Evolutionary conservation across 2,329 filamentous ascomycete genomes (phyloP).

Genomic region (Neofusicoccum kwambonambiense): DNA sequence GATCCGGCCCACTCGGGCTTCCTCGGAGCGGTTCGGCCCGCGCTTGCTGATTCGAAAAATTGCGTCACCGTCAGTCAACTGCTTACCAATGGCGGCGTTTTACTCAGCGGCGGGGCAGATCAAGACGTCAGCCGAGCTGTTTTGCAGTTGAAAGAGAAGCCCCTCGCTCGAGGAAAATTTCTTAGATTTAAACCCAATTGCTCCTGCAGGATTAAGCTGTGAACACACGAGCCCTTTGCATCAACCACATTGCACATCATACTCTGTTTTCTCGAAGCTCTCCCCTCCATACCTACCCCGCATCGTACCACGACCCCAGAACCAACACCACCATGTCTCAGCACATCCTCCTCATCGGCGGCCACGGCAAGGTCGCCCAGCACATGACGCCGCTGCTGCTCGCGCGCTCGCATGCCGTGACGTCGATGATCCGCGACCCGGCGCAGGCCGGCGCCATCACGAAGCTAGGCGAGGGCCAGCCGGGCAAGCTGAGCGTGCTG

Average conservation of each 20-base stretch:
- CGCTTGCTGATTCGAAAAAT: background rate
- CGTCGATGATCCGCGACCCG: constrained; percentile 72
- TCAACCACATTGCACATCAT: no score
- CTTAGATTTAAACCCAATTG: no score
- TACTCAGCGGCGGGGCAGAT: constrained; percentile 5
- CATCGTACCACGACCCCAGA: background rate
- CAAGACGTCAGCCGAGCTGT: constrained; percentile 5
- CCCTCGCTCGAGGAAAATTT: no score
- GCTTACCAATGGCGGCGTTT: background rate
- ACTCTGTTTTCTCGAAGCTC: no score
- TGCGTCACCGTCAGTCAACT: background rate
- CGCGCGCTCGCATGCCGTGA: constrained; percentile 71
- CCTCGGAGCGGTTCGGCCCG: constrained; percentile 15
- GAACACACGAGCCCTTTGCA: no score
- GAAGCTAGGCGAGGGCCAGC: constrained; percentile 57
- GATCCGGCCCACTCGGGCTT: background rate
- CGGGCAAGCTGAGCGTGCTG: constrained; percentile 66
- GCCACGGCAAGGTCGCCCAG: constrained; percentile 76
- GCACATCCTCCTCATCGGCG: constrained; percentile 68
- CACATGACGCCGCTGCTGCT: constrained; percentile 75
- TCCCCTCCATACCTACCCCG: background rate
- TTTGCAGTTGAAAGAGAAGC: no score
- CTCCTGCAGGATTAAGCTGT: no score
- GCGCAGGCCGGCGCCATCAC: constrained; percentile 66
- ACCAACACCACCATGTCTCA: constrained; percentile 28